A percentile compares a stretch with the other conserved stretches of the same genome.
Evolutionary conservation across 192 early-diverging fungal genomes (phyloP).

Genomic region (Mortierella hygrophila): DNA sequence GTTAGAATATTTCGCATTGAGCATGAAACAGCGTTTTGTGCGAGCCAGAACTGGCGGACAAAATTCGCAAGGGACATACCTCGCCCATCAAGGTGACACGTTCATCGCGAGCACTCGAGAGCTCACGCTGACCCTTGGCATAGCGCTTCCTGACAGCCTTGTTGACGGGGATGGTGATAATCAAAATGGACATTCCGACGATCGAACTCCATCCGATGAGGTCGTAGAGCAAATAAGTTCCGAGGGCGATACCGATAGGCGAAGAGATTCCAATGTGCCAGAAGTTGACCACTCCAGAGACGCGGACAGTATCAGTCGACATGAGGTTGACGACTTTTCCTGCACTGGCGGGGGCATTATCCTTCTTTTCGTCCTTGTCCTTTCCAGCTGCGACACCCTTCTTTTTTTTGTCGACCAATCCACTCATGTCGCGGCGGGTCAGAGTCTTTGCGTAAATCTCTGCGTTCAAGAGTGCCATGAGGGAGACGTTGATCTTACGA

Average conservation of each 20-base stretch:
- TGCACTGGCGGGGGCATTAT: conserved; percentile 55
- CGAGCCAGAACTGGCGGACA: background rate
- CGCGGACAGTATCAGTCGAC: conserved; percentile 76
- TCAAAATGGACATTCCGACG: conserved; percentile 76
- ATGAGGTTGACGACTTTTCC: conserved; percentile 84
- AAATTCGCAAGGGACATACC: conserved; percentile 39
- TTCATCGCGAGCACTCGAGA: conserved; percentile 72
- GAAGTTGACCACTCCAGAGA: conserved; percentile 66
- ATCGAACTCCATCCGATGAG: conserved; percentile 87
- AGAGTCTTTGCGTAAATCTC: conserved; percentile 79
- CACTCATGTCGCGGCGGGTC: conserved; percentile 62
- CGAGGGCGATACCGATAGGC: conserved; percentile 74
- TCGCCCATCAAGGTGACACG: conserved; percentile 75
- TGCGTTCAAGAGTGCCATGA: conserved; percentile 65
- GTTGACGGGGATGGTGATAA: conserved; percentile 53
- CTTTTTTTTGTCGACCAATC: conserved; percentile 46
- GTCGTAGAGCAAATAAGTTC: conserved; percentile 76
- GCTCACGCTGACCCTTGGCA: conserved; percentile 64
- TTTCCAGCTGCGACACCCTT: conserved; percentile 11
- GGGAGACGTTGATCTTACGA: conserved; percentile 63
- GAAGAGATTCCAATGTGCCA: conserved; percentile 66
- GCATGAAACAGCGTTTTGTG: background rate
- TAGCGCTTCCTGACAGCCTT: conserved; percentile 50
- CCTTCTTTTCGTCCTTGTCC: conserved; percentile 43
- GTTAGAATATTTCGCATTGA: background rate